Percentiles rank a stretch among this genome's conserved stretches.
These are phyloP conservation scores for Tuber aestivum DNA, from an alignment of 495 filamentous ascomycete genomes.

Conservation along the genomic window DNA sequence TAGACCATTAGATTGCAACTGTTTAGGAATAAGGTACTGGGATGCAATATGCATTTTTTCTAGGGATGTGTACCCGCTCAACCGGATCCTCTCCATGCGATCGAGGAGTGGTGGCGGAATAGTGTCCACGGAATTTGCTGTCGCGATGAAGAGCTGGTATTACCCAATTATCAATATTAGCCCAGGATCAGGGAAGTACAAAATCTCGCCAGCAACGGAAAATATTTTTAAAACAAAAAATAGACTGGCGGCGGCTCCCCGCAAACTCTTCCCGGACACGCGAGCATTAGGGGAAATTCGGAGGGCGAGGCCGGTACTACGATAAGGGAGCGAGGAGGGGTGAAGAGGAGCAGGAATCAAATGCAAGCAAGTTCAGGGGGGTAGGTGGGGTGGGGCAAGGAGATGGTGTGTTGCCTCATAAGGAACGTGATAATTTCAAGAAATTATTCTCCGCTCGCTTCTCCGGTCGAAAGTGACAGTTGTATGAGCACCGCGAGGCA, in stretches of 20 bases:
- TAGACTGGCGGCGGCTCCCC: constrained; percentile 18
- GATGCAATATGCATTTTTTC: constrained; percentile 96
- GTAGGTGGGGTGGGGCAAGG: not conserved
- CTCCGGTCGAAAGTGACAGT: constrained; percentile 1
- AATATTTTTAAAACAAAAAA: constrained; percentile 8
- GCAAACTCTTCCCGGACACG: constrained; percentile 19
- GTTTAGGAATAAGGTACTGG: constrained; percentile 90
- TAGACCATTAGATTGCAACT: constrained; percentile 76
- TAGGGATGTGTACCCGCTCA: constrained; percentile 94
- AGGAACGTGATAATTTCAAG: not conserved
- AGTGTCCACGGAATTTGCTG: constrained; percentile 90
- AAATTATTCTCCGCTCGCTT: constrained; percentile 28
- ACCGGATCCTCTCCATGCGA: constrained; percentile 88
- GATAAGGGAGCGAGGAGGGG: not conserved
- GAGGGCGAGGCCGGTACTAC: not conserved
- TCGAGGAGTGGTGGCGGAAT: constrained; percentile 93
- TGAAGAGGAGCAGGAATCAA: not conserved
- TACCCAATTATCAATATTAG: constrained; percentile 36
- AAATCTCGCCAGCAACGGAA: constrained; percentile 13
- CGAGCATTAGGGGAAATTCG: constrained; percentile 18
- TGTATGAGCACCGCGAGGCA: not conserved
- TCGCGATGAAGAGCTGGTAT: constrained; percentile 80
- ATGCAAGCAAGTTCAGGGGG: not conserved
- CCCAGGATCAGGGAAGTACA: constrained; percentile 11
- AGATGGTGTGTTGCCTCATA: constrained; percentile 2